Conservation (phyloP, 148 eudicot species). For the Amaranthus hypochondriacus region DNA sequence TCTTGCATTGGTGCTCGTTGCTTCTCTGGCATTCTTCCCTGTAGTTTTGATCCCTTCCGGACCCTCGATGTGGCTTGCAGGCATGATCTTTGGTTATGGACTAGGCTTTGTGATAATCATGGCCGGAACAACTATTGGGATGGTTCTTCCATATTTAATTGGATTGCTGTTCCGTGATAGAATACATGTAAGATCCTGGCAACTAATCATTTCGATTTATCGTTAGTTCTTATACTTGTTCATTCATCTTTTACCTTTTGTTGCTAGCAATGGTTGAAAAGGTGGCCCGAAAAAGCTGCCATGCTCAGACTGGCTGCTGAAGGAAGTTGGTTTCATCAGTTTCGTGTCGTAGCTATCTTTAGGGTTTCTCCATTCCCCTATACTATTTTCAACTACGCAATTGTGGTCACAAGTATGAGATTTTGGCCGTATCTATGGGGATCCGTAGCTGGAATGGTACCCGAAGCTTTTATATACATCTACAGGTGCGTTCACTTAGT, state of each 20-base stretch:
- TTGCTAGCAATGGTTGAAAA: conserved; percentile 65
- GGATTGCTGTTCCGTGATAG: conserved; percentile 69
- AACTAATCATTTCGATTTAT: background rate
- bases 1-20: conserved; percentile 77
- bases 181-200: conserved; percentile 61
- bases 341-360: conserved; percentile 78
- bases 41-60: conserved; percentile 79
- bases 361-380: conserved; percentile 92
- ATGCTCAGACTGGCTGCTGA: conserved; percentile 81
- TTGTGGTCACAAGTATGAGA: conserved; percentile 76
- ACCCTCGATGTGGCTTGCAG: conserved; percentile 98
- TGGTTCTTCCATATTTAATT: conserved; percentile 68
- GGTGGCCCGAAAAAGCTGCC: conserved; percentile 87
- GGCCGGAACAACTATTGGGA: conserved; percentile 87
- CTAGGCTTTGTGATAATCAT: conserved; percentile 85
- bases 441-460: conserved; percentile 89
- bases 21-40: conserved; percentile 77
- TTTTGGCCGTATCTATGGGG: conserved; percentile 95
- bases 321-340: conserved; percentile 84
- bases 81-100: conserved; percentile 95
- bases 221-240: conserved; percentile 1
- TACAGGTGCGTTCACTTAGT: conserved; percentile 53
- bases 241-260: conserved; percentile 3
- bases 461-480: conserved; percentile 86
- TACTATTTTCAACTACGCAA: conserved; percentile 83